These are phyloP conservation scores for Nemania sp. DNA, from an alignment of 2,329 filamentous ascomycete species.

Conservation along the genomic window DNA sequence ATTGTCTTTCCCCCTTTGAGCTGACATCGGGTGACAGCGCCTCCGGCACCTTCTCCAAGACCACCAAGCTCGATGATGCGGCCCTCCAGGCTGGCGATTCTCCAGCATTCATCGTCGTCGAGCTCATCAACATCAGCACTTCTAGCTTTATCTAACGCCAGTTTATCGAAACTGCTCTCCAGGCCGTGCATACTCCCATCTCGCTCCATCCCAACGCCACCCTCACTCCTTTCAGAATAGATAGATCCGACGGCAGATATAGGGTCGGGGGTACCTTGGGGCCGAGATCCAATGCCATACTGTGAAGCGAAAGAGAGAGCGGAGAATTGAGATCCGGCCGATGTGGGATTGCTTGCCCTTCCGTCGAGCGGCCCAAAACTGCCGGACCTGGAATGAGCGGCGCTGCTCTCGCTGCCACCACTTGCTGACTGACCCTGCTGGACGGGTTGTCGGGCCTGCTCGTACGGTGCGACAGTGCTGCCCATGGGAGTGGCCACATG, in stretches of 20 bases:
- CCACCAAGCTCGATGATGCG: slow-evolving; percentile 87
- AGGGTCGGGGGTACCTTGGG: slow-evolving; percentile 76
- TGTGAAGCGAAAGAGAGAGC: slow-evolving; percentile 78
- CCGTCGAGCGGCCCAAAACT: slow-evolving; percentile 80
- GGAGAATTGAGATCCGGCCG: slow-evolving; percentile 85
- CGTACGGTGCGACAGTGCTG: slow-evolving; percentile 72
- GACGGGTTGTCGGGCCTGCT: slow-evolving; percentile 57
- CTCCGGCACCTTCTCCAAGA: slow-evolving; percentile 91
- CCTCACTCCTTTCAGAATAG: slow-evolving; percentile 79
- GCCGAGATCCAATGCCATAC: slow-evolving; percentile 67
- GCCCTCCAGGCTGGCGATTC: slow-evolving; percentile 85
- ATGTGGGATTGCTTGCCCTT: slow-evolving; percentile 77
- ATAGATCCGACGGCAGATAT: slow-evolving; percentile 85
- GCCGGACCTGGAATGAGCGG: slow-evolving; percentile 77
- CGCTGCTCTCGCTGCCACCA: slow-evolving; percentile 78
- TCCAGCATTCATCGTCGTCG: slow-evolving; percentile 87
- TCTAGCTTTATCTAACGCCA: slow-evolving; percentile 79
- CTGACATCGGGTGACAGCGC: slow-evolving; percentile 88
- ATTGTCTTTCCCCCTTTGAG: slow-evolving; percentile 90
- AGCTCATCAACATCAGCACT: slow-evolving; percentile 90
- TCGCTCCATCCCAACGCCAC: slow-evolving; percentile 76
- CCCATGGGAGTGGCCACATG: slow-evolving; percentile 89
- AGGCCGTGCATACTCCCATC: slow-evolving; percentile 79
- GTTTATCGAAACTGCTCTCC: slow-evolving; percentile 72
- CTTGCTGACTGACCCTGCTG: slow-evolving; percentile 68